Evolutionary conservation across 495 filamentous ascomycete species (phyloP).

Genomic region (Lophium mytilinum): DNA sequence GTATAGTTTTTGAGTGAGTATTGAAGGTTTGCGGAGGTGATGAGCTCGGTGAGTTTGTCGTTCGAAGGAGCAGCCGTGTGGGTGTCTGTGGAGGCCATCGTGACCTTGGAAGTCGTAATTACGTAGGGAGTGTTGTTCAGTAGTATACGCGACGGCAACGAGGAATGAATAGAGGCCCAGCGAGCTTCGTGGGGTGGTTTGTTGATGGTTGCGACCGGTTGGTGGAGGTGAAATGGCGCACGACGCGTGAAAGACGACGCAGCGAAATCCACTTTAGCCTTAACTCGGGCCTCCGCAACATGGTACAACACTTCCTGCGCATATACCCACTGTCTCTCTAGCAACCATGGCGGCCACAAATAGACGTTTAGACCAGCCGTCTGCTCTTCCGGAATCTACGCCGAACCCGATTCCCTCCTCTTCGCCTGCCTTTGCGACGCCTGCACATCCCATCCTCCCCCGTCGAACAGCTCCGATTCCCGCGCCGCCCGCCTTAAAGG

Average conservation of each 20-base stretch:
- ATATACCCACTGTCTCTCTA: neutral
- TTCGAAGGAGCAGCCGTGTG: slow-evolving; percentile 8
- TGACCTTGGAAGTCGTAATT: slow-evolving; percentile 7
- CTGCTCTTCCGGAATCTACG: slow-evolving; percentile 3
- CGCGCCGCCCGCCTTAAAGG: slow-evolving; percentile 45
- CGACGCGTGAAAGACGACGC: slow-evolving; percentile 7
- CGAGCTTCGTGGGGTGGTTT: too few relatives aligned
- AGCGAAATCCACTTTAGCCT: neutral
- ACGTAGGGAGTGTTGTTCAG: too few relatives aligned
- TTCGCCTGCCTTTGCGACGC: slow-evolving; percentile 81
- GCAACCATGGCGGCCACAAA: slow-evolving; percentile 10
- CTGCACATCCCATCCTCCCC: slow-evolving; percentile 61
- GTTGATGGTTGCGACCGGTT: neutral
- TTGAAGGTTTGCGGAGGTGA: slow-evolving; percentile 52
- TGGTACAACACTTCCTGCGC: neutral
- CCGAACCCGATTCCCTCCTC: slow-evolving; percentile 68
- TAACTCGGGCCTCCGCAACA: neutral
- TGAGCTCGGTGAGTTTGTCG: slow-evolving; percentile 39
- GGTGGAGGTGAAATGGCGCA: neutral
- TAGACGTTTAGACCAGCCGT: slow-evolving; percentile 18
- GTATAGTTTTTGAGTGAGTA: slow-evolving; percentile 83
- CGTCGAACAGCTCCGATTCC: slow-evolving; percentile 39
- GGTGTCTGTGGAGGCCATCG: neutral
- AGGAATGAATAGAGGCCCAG: too few relatives aligned
- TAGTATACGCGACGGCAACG: too few relatives aligned